Percentiles rank a stretch among this genome's conserved stretches.
These are phyloP conservation scores for Paspalum vaginatum DNA, from an alignment of 176 grass and related monocot genomes.

Conservation along the genomic window DNA sequence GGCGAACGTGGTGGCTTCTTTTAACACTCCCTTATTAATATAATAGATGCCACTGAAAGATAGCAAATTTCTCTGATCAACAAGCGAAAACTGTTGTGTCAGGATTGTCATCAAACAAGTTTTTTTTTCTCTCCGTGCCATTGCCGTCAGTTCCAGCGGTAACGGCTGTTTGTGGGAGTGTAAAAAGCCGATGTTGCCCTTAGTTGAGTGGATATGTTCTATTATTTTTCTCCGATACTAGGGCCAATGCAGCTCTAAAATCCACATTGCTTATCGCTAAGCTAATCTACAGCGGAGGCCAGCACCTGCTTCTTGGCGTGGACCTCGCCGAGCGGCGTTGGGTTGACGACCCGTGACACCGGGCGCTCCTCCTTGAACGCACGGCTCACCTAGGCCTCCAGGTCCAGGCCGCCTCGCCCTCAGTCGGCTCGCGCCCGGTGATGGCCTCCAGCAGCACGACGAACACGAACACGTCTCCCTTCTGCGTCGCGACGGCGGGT, in stretches of 20 bases:
- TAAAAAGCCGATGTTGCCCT: too few species aligned
- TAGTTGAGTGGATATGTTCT: too few species aligned
- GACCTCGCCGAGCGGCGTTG: conserved; percentile 83
- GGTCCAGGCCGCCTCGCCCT: conserved; percentile 62
- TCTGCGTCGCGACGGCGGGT: conserved; percentile 58
- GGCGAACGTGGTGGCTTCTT: too few species aligned
- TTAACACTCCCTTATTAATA: too few species aligned
- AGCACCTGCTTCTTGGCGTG: conserved; percentile 99
- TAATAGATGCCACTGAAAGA: too few species aligned
- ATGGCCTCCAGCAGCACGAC: conserved; percentile 86
- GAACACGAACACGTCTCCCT: conserved; percentile 88
- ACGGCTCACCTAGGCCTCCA: conserved; percentile 81
- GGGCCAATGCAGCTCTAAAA: conserved; percentile 33
- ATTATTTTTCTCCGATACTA: too few species aligned
- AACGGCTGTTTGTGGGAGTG: too few species aligned
- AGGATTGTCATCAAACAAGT: too few species aligned
- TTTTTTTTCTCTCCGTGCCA: too few species aligned
- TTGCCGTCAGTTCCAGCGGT: too few species aligned
- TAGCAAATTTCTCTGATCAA: too few species aligned
- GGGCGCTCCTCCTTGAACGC: conserved; percentile 97
- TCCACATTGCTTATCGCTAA: conserved; percentile 37
- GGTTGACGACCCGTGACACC: conserved; percentile 94
- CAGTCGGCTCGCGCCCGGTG: conserved; percentile 66
- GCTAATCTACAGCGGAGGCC: conserved; percentile 48
- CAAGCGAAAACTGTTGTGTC: too few species aligned